Evolutionary conservation across 2,329 filamentous ascomycete species (phyloP), one percentile per base, ranked within the genome.

Genomic region (Sporothrix pseudoabietina): DNA sequence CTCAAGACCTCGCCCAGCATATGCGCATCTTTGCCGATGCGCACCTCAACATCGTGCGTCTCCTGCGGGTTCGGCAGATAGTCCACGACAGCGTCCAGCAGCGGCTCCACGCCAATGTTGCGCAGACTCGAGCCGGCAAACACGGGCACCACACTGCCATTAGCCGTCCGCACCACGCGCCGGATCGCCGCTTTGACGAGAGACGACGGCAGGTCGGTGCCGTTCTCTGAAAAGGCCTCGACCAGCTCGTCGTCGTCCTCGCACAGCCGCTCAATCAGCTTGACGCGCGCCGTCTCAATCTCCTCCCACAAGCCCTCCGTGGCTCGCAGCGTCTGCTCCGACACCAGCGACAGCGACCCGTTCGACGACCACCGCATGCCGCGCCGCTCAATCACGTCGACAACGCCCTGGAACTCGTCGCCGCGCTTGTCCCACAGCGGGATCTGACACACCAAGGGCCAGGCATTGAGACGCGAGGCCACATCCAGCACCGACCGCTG

Each of bases 121-220:
- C 92, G 90, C 81, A 98, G 94, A 80, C 94, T 98, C 5, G 95
- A 94, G 2, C 95, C 95, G 0, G 93, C 93, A 81, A 97, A 97
- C 0, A 98, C 87, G 0, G 95, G 95, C 59, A 96, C 92, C 22
- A 97, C 85, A n/a, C 83, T 85, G 69, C 93, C 94, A 10, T 91
- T 87, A 0, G 90, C 88, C 65, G 86, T 85, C 6, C 90, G 85
- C 6, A 97, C 88, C 54, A 90, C 90, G 63, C 90, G 87, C 47
- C 94, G 89, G 44, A 99, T 87, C 75, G 92, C 92, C 71, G 89
- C 85, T 74, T 91, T 89, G 74, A 98, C 90, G 57, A 91, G 85
- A 22, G 86, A 80, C 0, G 89, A 82, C 0, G 91, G 84, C 8
- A 98, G 90, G 75, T 97, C 89, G 77, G 93, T 90, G 12, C 94